These are phyloP conservation scores for Suhomyces bribrorum DNA, from an alignment of 1,139 yeast species.

Conservation along the genomic window DNA sequence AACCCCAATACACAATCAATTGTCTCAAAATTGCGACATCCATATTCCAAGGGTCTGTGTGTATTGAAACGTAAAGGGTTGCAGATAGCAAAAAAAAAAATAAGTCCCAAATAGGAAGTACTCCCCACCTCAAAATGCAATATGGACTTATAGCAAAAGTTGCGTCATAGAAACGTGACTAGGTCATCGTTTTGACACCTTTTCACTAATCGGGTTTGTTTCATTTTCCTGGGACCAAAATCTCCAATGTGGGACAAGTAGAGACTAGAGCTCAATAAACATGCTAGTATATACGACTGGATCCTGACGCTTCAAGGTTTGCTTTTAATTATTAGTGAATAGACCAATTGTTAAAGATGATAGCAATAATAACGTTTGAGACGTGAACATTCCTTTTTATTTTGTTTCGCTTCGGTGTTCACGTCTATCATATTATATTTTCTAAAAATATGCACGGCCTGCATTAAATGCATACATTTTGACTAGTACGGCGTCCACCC, in stretches of 20 bases:
- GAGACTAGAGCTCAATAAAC: too few species aligned
- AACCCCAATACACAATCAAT: too few species aligned
- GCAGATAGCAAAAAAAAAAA: too few species aligned
- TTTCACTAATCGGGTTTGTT: neutral
- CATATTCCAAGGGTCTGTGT: too few species aligned
- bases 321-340: neutral
- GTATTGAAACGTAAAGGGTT: too few species aligned
- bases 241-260: too few species aligned
- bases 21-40: too few species aligned
- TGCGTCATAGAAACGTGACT: neutral
- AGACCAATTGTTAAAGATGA: neutral
- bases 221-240: too few species aligned
- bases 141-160: neutral
- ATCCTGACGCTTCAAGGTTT: neutral
- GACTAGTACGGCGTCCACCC: neutral
- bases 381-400: neutral
- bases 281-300: neutral
- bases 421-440: neutral
- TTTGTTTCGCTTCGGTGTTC: neutral
- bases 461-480: neutral
- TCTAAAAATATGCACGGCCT: neutral
- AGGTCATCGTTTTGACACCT: neutral
- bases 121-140: neutral
- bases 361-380: neutral
- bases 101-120: neutral